Evolutionary conservation across 164 flowering plant genomes (phyloP), one percentile per base, ranked within the genome.

Genomic region (Nymphaea thermarum): DNA sequence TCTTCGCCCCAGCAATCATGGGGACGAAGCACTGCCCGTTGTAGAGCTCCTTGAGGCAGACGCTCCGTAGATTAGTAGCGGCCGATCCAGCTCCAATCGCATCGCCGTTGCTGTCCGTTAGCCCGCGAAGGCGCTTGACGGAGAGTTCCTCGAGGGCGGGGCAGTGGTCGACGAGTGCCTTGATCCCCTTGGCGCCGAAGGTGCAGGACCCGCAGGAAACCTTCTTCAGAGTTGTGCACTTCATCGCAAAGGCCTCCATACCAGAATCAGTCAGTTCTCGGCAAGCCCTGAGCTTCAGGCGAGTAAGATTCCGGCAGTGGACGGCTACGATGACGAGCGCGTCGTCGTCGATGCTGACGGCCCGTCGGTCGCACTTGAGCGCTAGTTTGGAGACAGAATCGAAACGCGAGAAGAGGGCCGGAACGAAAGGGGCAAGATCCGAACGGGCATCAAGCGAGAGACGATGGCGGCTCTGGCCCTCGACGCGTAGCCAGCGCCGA

Each of bases 271-370:
- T 83, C 66, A 91, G 60, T 60, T 91, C 87, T 16, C 96, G 85
- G 78, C 99, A 90, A 0, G 89, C 92, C 1, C 96, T 83, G 42
- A 94, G 87, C 86, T 91, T 94, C 62, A 94, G 76, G 42, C 96
- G 85, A 6, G 80, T 72, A 53, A 94, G 84, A 47, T 81, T 85
- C n/a, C 36, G 77, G 82, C 96, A 91, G 2, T 81, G 89, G 14
- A 77, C 43, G 6, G 97, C 86, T 73, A 94, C 82, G 57, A 75
- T 65, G 8, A 76, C 65, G 69, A 91, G 71, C n/a, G 85, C 91
- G 4, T 88, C 90, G 75, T 94, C 96, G 72, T 71, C 70, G 14
- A 94, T 65, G 73, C 96, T 87, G 42, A 75, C 55, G n/a, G 84
- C 80, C 63, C 82, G 77, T 1, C 99, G 93, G 44, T 90, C 87